Evolutionary conservation across 768 basidiomycete species (phyloP).

Genomic region (Fibroporia radiculosa): DNA sequence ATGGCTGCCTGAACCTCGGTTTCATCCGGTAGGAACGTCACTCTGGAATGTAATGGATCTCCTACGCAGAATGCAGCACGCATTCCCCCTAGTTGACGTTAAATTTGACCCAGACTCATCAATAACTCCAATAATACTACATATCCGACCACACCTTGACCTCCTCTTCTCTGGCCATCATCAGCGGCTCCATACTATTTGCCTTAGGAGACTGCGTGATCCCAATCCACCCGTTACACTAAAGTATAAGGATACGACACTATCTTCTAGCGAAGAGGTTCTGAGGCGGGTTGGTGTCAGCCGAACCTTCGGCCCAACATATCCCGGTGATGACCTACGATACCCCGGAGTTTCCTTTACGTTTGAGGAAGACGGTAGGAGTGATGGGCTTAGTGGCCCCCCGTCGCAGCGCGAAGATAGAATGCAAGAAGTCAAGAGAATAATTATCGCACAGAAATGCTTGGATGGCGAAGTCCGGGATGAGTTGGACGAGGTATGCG

Average conservation of each 20-base stretch:
- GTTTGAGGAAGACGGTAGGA: slow-evolving; percentile 62
- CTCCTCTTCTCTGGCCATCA: slow-evolving; percentile 76
- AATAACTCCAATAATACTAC: slow-evolving; percentile 68
- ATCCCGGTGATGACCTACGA: slow-evolving; percentile 65
- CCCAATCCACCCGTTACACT: slow-evolving; percentile 60
- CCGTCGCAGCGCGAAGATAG: slow-evolving; percentile 48
- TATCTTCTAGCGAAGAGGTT: slow-evolving; percentile 55
- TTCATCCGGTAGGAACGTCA: slow-evolving; percentile 47
- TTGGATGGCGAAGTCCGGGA: slow-evolving; percentile 48
- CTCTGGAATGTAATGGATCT: slow-evolving; percentile 72
- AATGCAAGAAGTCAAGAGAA: slow-evolving; percentile 67
- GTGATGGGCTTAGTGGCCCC: slow-evolving; percentile 41
- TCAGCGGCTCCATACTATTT: slow-evolving; percentile 76
- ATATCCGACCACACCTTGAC: slow-evolving; percentile 75
- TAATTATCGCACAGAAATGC: slow-evolving; percentile 66
- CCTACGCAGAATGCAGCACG: slow-evolving; percentile 54
- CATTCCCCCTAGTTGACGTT: slow-evolving; percentile 76
- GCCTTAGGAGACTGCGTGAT: slow-evolving; percentile 58
- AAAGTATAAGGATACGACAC: slow-evolving; percentile 54
- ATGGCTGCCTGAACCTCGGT: slow-evolving; percentile 5
- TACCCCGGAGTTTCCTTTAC: slow-evolving; percentile 84
- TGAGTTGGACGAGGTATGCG: slow-evolving; percentile 64
- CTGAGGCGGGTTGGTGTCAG: slow-evolving; percentile 60
- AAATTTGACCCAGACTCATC: slow-evolving; percentile 74
- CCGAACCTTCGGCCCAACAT: slow-evolving; percentile 76